These are phyloP conservation scores for Exobasidium rhododendri DNA, from an alignment of 1,284 basidiomycete species.

Conservation along the genomic window DNA sequence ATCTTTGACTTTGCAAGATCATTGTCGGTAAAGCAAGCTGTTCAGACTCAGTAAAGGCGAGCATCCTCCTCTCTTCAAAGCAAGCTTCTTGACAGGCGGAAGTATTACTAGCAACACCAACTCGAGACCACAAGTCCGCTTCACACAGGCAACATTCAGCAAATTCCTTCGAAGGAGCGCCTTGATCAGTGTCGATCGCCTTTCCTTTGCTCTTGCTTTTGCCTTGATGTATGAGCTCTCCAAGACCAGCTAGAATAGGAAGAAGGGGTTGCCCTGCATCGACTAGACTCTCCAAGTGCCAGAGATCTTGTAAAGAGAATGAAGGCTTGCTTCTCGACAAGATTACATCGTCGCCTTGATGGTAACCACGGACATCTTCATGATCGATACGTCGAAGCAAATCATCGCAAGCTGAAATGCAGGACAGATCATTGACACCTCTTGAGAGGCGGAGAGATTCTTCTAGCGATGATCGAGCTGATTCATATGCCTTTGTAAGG, in stretches of 20 bases:
- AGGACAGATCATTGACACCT: not conserved
- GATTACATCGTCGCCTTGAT: not conserved
- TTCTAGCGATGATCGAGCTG: not conserved
- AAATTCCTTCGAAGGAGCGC: not conserved
- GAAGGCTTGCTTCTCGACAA: not conserved
- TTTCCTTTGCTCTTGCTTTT: no score
- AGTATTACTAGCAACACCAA: not conserved
- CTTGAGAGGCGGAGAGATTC: constrained; percentile 2
- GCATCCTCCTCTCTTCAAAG: not conserved
- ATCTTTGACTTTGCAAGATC: not conserved
- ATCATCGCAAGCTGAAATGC: constrained; percentile 5
- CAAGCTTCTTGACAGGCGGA: not conserved
- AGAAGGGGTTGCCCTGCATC: not conserved
- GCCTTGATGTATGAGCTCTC: not conserved
- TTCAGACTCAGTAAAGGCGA: not conserved
- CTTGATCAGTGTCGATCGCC: not conserved
- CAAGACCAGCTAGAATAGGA: not conserved
- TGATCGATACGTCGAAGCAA: constrained; percentile 4
- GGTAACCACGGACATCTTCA: not conserved
- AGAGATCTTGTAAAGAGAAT: not conserved
- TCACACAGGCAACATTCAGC: not conserved
- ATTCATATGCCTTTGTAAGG: constrained; percentile 7
- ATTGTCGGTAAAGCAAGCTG: not conserved
- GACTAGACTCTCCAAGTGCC: not conserved
- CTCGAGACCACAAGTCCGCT: not conserved